Evolutionary conservation across 2,329 filamentous ascomycete species (phyloP), one percentile per base, ranked within the genome.

Genomic region (Calonectria pauciramosa): DNA sequence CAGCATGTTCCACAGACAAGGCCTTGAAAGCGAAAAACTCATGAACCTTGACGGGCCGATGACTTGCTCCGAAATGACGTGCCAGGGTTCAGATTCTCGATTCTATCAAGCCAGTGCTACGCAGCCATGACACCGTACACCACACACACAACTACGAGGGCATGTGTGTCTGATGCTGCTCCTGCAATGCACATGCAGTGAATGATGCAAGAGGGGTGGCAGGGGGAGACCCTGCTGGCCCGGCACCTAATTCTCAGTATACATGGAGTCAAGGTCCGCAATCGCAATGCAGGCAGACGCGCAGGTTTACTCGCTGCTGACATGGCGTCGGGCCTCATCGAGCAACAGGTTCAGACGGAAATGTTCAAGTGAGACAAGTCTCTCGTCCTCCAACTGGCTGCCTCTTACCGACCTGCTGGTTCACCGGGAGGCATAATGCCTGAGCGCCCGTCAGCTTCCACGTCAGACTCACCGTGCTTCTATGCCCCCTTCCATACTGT

Each of bases 201-300:
- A 71, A 59, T 72, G 70, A 79, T 80, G 78, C 78, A 80, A 76
- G 72, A 70, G 49, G 56, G 68, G 78, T 65, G 68, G 64, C 68
- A 70, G 73, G 51, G 47, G 63, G 23, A 71, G 72, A 68, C 71
- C 66, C 73, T 77, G 67, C 76, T 76, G 60, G 54, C 23, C 54
- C 30, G 30, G 23, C 36, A 63, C 56, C 34, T 20, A 41, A 41
- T 41, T 16, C 34, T 28, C 56, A 28, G 13, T 28, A 49, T 30
- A 41, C 30, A 23, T 32, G 60, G 16, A 65, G 60, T 32, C 26
- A 65, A 34, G 41, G 59, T 73, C 49, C 67, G 60, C 59, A 51
- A 26, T 30, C 36, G 54, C 71, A 38, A 68, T 65, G 47, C 65
- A 73, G 30, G 56, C 38, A 67, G 38, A 65, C 54, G 30, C 59